Conservation (phyloP, 2,329 filamentous ascomycete species). For the Pseudogymnoascus sp. region DNA sequence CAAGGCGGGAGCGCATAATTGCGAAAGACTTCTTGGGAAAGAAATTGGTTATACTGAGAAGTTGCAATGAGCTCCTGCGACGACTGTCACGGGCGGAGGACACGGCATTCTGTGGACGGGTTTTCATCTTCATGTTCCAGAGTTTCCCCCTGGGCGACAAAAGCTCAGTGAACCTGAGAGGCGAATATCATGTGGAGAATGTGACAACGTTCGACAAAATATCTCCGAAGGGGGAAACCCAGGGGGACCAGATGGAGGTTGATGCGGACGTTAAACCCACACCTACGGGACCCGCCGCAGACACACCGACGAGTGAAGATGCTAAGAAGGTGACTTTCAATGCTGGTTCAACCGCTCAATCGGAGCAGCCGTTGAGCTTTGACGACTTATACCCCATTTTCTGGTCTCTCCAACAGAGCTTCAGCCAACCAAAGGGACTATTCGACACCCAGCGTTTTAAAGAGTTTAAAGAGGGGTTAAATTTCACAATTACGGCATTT, state of each 20-base stretch:
- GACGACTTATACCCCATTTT: constrained; percentile 81
- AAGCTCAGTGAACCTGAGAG: constrained; percentile 91
- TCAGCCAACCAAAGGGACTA: constrained; percentile 78
- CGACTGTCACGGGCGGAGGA: constrained; percentile 92
- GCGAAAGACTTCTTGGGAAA: constrained; percentile 74
- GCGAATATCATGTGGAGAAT: constrained; percentile 95
- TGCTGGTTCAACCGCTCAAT: constrained; percentile 32
- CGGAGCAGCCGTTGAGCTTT: constrained; percentile 51
- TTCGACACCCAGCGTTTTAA: constrained; percentile 65
- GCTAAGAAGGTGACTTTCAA: constrained; percentile 39
- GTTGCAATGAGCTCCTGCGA: constrained; percentile 91
- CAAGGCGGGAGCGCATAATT: constrained; percentile 79
- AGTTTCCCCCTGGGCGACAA: constrained; percentile 94
- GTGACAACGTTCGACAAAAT: constrained; percentile 72
- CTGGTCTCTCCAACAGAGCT: constrained; percentile 86
- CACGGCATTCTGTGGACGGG: constrained; percentile 91
- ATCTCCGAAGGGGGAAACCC: constrained; percentile 27
- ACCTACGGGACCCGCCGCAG: constrained; percentile 11
- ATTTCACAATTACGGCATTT: constrained; percentile 64
- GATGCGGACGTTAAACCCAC: constrained; percentile 40
- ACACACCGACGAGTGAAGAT: constrained; percentile 23
- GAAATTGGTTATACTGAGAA: constrained; percentile 79
- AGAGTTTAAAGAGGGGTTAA: constrained; percentile 53
- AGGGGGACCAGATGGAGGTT: constrained; percentile 56
- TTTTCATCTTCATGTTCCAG: constrained; percentile 98